These are phyloP conservation scores for Backusella mclennaniae DNA, from an alignment of 192 early-diverging fungal species.

Conservation along the genomic window DNA sequence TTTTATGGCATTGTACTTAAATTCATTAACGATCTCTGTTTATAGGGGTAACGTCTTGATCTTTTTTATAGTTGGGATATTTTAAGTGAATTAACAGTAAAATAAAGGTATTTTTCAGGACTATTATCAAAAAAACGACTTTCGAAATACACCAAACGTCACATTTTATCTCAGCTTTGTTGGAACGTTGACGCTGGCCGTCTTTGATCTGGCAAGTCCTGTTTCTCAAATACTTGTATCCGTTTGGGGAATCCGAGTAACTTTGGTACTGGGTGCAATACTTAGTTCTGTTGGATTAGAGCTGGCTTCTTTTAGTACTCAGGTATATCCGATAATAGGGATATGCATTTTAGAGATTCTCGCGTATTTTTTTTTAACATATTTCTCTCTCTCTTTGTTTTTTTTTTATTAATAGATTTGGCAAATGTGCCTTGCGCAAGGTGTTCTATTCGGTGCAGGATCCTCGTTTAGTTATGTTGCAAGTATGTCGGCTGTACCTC, in stretches of 20 bases:
- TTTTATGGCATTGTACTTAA: background rate
- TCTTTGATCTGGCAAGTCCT: constrained; percentile 15
- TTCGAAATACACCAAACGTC: constrained; percentile 9
- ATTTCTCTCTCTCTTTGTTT: background rate
- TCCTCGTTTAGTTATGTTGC: constrained; percentile 24
- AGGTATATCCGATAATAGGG: background rate
- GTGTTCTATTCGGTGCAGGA: constrained; percentile 52
- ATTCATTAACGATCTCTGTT: background rate
- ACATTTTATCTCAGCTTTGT: constrained; percentile 24
- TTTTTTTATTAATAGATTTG: constrained; percentile 36
- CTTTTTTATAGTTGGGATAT: background rate
- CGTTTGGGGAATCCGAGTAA: background rate
- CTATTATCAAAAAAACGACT: constrained; percentile 27
- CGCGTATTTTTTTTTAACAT: background rate
- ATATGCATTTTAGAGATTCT: background rate
- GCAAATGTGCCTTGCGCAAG: constrained; percentile 60
- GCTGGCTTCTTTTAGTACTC: constrained; percentile 16
- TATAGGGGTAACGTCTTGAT: background rate
- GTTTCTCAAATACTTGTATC: constrained; percentile 17
- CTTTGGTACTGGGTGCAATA: constrained; percentile 3
- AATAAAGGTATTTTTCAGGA: constrained; percentile 32
- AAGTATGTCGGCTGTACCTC: constrained; percentile 40
- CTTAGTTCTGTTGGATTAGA: constrained; percentile 13
- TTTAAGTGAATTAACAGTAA: background rate
- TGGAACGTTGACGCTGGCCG: constrained; percentile 11